Conservation (phyloP, 768 basidiomycete genomes). For the Suillus weaverae region DNA sequence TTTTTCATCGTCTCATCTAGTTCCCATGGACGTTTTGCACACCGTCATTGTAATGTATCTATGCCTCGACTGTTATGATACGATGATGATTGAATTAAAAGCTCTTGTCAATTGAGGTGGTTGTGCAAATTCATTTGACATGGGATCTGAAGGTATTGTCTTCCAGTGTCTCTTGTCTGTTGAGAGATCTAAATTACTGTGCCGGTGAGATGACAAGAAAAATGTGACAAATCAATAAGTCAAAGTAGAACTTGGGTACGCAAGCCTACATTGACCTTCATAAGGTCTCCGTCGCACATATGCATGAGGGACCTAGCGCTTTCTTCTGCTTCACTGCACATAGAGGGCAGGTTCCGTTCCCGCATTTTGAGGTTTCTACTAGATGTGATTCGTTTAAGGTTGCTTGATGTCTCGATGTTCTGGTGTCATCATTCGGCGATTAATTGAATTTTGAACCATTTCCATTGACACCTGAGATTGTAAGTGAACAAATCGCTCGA, state of each 20-base stretch:
- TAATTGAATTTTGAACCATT: background rate
- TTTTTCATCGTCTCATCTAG: too few relatives aligned
- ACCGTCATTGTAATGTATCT: too few relatives aligned
- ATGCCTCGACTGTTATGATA: too few relatives aligned
- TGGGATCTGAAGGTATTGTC: background rate
- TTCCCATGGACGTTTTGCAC: too few relatives aligned
- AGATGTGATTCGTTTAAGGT: background rate
- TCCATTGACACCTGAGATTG: background rate
- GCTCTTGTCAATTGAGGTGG: too few relatives aligned
- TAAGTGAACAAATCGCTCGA: background rate
- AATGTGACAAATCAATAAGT: background rate
- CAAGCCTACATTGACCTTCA: too few relatives aligned
- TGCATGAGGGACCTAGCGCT: too few relatives aligned
- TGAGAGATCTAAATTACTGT: background rate
- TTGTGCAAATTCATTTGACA: background rate
- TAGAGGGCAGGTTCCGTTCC: background rate
- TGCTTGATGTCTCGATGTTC: background rate
- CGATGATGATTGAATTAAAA: too few relatives aligned
- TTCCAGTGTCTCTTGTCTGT: background rate
- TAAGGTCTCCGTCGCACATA: background rate
- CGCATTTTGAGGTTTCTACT: background rate
- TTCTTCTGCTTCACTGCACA: background rate
- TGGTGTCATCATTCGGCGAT: background rate
- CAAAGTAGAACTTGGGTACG: too few relatives aligned
- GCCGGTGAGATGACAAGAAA: background rate